Conservation (phyloP, 441 rosid genomes). For the Viola pubescens region DNA sequence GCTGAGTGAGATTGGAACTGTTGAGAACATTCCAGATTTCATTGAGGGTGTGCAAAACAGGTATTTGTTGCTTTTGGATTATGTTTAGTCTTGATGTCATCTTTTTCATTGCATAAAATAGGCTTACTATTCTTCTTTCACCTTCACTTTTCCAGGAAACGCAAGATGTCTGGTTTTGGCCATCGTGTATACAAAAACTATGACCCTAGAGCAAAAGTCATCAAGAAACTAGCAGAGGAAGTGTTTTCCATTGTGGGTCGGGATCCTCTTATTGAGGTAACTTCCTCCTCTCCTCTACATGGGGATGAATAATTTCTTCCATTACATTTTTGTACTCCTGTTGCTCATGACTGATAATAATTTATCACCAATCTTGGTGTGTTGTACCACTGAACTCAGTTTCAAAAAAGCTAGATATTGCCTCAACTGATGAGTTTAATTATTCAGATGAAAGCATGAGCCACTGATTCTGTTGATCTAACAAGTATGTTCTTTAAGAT, state of each 20-base stretch:
- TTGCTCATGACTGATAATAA: not conserved
- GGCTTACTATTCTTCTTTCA: conserved; percentile 1
- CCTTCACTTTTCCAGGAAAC: conserved; percentile 43
- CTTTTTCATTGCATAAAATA: conserved; percentile 7
- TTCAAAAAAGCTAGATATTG: too few relatives aligned
- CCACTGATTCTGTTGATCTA: too few relatives aligned
- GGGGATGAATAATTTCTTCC: not conserved
- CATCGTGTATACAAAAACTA: conserved; percentile 98
- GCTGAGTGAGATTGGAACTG: conserved; percentile 75
- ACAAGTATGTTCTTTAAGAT: too few relatives aligned
- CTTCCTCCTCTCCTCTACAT: conserved; percentile 4
- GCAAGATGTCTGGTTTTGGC: conserved; percentile 98
- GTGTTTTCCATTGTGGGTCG: conserved; percentile 96
- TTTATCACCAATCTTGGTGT: not conserved
- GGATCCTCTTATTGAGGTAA: conserved; percentile 97
- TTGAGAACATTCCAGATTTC: conserved; percentile 77
- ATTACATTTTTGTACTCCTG: too few relatives aligned
- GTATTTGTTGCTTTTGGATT: conserved; percentile 20
- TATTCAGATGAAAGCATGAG: too few relatives aligned
- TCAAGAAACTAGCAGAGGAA: conserved; percentile 84
- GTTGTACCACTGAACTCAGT: too few relatives aligned
- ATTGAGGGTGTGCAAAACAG: conserved; percentile 70
- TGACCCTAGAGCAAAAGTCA: conserved; percentile 95
- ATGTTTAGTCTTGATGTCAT: not conserved
- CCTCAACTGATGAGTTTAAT: too few relatives aligned